Evolutionary conservation across 1,139 yeast species (phyloP).

Genomic region (Zhuliangozyma parablackwelliae): DNA sequence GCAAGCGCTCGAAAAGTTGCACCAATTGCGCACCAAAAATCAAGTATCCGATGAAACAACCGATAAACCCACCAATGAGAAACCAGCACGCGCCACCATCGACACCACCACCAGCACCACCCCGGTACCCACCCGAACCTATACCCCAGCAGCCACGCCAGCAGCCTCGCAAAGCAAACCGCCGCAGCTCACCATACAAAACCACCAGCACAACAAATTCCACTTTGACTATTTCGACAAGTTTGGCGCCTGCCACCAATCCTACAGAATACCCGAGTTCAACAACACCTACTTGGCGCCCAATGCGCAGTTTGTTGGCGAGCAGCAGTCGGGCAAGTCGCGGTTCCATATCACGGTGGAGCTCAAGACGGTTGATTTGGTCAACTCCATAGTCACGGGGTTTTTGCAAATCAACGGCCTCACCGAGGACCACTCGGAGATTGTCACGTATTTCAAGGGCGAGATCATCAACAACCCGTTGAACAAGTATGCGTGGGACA

Average conservation of each 20-base stretch:
- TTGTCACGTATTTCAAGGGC: conserved; percentile 83
- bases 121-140: not conserved
- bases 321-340: conserved; percentile 68
- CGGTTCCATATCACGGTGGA: conserved; percentile 70
- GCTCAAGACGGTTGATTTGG: conserved; percentile 63
- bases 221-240: conserved; percentile 9
- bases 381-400: conserved; percentile 63
- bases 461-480: conserved; percentile 68
- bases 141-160: not conserved
- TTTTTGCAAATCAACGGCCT: conserved; percentile 76
- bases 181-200: not conserved
- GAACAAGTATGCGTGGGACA: conserved; percentile 17
- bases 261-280: conserved; percentile 14
- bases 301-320: conserved; percentile 61
- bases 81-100: not conserved
- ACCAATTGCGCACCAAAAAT: conserved; percentile 6
- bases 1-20: conserved; percentile 5
- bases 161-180: not conserved
- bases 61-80: conserved; percentile 8
- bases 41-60: conserved; percentile 3
- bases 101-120: conserved; percentile 1
- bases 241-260: not conserved
- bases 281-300: conserved; percentile 49
- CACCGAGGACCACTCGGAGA: conserved; percentile 70
- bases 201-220: conserved; percentile 1